These are phyloP conservation scores for Ascoidea asiatica DNA, from an alignment of 805 yeast genomes.

Conservation along the genomic window DNA sequence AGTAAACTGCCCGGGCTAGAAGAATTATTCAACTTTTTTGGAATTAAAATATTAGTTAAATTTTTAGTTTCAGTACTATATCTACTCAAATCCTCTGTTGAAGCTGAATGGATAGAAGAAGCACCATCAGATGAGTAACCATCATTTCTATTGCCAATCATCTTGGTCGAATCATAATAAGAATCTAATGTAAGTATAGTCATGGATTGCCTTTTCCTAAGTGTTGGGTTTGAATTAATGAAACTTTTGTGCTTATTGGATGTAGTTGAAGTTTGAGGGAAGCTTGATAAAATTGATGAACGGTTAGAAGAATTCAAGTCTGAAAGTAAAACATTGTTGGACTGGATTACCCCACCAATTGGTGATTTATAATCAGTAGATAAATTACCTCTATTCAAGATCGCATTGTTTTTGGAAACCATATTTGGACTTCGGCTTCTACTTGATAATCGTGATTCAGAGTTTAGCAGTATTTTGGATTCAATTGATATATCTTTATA, in stretches of 20 bases:
- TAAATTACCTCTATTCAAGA: neutral
- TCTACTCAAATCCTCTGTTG: neutral
- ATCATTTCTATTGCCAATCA: neutral
- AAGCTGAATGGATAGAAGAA: neutral
- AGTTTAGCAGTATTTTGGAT: too few relatives aligned
- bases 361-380: neutral
- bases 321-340: too few relatives aligned
- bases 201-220: constrained; percentile 13
- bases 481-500: too few relatives aligned
- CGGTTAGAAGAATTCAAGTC: neutral
- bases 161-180: constrained; percentile 8
- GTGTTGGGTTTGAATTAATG: constrained; percentile 1
- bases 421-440: neutral
- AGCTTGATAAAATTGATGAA: neutral
- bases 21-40: too few relatives aligned
- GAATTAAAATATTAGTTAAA: neutral
- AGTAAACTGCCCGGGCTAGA: neutral
- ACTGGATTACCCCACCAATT: neutral
- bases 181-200: constrained; percentile 14
- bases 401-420: neutral
- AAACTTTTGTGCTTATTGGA: neutral
- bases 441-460: neutral
- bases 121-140: neutral
- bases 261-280: neutral
- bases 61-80: neutral